Evolutionary conservation across 2,329 filamentous ascomycete genomes (phyloP).

Genomic region (Fusarium sp.): DNA sequence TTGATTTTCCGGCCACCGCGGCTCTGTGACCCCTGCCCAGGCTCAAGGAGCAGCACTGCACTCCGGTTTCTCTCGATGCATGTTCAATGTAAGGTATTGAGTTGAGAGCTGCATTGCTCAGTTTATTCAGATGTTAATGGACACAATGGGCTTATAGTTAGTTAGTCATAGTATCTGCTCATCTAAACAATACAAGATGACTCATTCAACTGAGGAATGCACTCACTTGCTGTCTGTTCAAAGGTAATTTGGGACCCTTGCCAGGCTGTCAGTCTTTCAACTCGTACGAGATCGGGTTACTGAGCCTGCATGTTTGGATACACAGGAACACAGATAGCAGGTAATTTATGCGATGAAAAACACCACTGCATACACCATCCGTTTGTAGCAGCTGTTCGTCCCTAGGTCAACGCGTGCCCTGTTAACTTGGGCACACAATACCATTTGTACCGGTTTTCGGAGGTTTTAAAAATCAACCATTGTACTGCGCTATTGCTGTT

Average conservation of each 20-base stretch:
- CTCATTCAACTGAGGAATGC: neutral
- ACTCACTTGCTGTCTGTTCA: constrained; percentile 3
- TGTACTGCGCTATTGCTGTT: constrained; percentile 11
- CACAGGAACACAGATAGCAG: constrained; percentile 8
- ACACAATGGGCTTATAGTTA: neutral
- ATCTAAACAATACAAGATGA: no score
- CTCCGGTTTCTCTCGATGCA: constrained; percentile 37
- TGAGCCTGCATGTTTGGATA: constrained; percentile 30
- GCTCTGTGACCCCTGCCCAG: constrained; percentile 33
- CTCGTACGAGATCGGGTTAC: constrained; percentile 37
- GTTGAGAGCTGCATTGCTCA: neutral
- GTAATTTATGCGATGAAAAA: constrained; percentile 7
- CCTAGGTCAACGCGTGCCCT: constrained; percentile 18
- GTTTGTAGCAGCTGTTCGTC: constrained; percentile 39
- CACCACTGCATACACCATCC: constrained; percentile 19
- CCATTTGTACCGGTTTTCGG: constrained; percentile 36
- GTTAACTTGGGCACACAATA: constrained; percentile 34
- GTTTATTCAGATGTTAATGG: constrained; percentile 4
- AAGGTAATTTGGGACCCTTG: neutral
- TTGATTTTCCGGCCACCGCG: constrained; percentile 48
- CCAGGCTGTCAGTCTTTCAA: constrained; percentile 16
- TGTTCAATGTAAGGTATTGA: neutral
- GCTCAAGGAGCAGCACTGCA: constrained; percentile 30
- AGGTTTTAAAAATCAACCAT: constrained; percentile 31
- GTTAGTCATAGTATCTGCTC: no score